Percentiles rank a stretch among this genome's conserved stretches.
Conservation (phyloP, 2,329 filamentous ascomycete species). For the Colletotrichum cuscutae region DNA sequence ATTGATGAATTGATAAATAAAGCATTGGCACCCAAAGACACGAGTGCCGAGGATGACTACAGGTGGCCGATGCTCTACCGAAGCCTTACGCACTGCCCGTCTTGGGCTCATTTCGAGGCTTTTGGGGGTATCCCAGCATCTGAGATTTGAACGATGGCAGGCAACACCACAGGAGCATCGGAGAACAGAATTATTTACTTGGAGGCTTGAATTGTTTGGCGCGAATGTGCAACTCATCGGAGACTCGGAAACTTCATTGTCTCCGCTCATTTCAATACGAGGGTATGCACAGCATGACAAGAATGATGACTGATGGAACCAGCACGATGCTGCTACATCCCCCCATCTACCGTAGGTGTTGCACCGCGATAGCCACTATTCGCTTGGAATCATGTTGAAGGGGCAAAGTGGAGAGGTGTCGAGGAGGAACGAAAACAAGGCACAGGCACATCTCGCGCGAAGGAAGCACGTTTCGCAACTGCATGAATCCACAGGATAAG, state of each 20-base stretch:
- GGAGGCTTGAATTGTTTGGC: background rate
- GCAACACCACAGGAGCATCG: background rate
- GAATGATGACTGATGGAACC: background rate
- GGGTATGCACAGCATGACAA: background rate
- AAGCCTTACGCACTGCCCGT: background rate
- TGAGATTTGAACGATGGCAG: background rate
- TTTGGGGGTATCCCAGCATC: background rate
- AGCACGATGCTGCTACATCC: background rate
- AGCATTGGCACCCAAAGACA: background rate
- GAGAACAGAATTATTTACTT: background rate
- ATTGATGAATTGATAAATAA: background rate
- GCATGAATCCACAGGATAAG: background rate
- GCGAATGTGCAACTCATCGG: background rate
- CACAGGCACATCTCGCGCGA: background rate
- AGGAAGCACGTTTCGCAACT: background rate
- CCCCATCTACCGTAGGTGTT: background rate
- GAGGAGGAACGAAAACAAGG: background rate
- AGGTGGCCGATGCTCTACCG: background rate
- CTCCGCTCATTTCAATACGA: background rate
- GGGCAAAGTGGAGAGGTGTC: background rate
- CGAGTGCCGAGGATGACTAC: background rate
- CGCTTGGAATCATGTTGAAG: background rate
- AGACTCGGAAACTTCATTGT: background rate
- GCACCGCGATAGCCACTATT: background rate
- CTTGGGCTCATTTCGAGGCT: background rate